A percentile compares a stretch with the other conserved stretches of the same genome.
phyloP scores from a whole-genome alignment of 106 monocot genomes.

The Vanilla planifolia region DNA sequence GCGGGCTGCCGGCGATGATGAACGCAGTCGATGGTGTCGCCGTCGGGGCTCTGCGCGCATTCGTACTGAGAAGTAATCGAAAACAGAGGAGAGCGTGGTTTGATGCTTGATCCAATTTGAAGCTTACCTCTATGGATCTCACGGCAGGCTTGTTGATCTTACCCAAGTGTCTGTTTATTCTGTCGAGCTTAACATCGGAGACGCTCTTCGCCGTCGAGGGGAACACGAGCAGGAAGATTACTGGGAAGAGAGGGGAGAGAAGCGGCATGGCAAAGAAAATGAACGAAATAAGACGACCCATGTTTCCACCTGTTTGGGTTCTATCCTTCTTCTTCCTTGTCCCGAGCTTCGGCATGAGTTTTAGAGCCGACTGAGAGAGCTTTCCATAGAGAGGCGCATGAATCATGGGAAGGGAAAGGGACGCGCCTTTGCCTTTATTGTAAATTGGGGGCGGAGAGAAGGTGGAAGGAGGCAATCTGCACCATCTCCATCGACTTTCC shows the following conservation, averaged over 20 bases:
- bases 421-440: not conserved
- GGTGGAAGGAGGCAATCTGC: not conserved
- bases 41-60: constrained; percentile 65
- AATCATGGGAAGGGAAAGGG: constrained; percentile 12
- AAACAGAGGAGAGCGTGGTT: not conserved
- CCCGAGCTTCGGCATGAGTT: constrained; percentile 17
- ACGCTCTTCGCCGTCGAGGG: constrained; percentile 6
- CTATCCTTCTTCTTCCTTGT: constrained; percentile 11
- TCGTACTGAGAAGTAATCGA: not conserved
- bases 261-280: constrained; percentile 13
- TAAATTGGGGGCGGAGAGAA: not conserved
- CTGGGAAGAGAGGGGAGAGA: constrained; percentile 6
- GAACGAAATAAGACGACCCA: constrained; percentile 7
- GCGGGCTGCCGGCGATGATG: constrained; percentile 59
- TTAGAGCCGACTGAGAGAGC: constrained; percentile 21
- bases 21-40: constrained; percentile 89
- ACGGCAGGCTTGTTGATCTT: constrained; percentile 76
- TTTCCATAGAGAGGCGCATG: constrained; percentile 11
- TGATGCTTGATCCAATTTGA: no score
- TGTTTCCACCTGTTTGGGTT: no score
- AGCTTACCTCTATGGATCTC: constrained; percentile 48
- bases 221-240: constrained; percentile 2
- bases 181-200: constrained; percentile 29
- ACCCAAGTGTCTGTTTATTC: constrained; percentile 54
- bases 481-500: constrained; percentile 4